These are phyloP conservation scores for Xylariaceae sp. DNA, from an alignment of 2,329 filamentous ascomycete species.

Conservation along the genomic window DNA sequence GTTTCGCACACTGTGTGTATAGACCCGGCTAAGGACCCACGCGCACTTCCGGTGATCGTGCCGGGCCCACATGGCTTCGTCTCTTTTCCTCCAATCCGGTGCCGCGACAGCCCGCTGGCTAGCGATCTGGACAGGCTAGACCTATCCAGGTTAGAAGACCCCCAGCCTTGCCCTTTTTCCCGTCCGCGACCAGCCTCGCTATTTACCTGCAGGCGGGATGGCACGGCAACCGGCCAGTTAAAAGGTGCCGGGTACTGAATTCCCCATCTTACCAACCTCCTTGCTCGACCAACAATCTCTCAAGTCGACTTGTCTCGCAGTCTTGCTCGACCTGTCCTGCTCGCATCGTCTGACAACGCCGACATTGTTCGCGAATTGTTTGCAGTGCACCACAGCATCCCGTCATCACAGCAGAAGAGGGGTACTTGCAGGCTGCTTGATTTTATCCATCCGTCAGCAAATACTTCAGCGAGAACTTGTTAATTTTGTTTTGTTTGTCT, in stretches of 20 bases:
- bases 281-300: conserved; percentile 5
- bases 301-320: not conserved
- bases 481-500: too few relatives aligned
- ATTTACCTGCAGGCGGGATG: conserved; percentile 40
- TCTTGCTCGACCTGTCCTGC: not conserved
- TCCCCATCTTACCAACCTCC: not conserved
- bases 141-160: not conserved
- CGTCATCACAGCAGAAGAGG: not conserved
- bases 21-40: too few relatives aligned
- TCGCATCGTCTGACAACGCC: not conserved
- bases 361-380: not conserved
- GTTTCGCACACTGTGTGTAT: too few relatives aligned
- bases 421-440: not conserved
- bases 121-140: too few relatives aligned
- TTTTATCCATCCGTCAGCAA: too few relatives aligned
- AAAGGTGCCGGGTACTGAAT: conserved; percentile 39
- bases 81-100: too few relatives aligned
- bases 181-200: conserved; percentile 34
- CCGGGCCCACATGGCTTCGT: too few relatives aligned
- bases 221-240: conserved; percentile 44
- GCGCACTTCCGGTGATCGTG: too few relatives aligned
- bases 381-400: not conserved
- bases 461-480: too few relatives aligned
- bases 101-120: too few relatives aligned
- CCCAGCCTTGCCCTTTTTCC: conserved; percentile 33